These are phyloP conservation scores for Sporisorium scitamineum DNA, from an alignment of 1,284 basidiomycete species.

Conservation along the genomic window DNA sequence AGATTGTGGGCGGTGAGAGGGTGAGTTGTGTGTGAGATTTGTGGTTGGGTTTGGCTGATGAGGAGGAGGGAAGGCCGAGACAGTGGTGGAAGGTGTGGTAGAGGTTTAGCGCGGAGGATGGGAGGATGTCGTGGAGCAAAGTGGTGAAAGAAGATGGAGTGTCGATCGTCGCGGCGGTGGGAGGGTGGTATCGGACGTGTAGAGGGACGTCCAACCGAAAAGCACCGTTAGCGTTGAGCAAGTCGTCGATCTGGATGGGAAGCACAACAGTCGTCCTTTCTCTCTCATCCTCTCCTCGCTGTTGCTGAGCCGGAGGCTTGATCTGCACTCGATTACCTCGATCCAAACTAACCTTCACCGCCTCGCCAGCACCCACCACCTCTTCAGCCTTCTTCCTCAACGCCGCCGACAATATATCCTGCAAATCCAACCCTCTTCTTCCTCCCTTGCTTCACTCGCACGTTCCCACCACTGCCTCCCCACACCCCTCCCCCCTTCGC, in stretches of 20 bases:
- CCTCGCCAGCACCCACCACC: background rate
- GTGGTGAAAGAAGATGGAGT: background rate
- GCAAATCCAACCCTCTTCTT: conserved; percentile 7
- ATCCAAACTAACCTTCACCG: background rate
- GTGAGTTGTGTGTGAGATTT: background rate
- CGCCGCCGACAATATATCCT: conserved; percentile 2
- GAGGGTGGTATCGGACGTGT: conserved; percentile 23
- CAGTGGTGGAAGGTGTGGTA: background rate
- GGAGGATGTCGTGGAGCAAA: conserved; percentile 7
- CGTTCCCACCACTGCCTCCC: conserved; percentile 16
- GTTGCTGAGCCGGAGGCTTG: background rate
- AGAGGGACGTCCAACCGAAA: conserved; percentile 15
- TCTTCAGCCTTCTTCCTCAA: conserved; percentile 1
- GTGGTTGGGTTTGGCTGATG: background rate
- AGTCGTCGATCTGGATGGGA: background rate
- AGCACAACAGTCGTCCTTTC: conserved; percentile 6
- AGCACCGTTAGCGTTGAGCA: conserved; percentile 3
- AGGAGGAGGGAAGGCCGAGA: background rate
- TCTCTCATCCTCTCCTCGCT: background rate
- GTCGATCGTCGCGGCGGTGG: background rate
- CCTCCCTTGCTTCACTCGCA: background rate
- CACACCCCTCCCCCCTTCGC: background rate
- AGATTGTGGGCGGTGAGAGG: conserved; percentile 10
- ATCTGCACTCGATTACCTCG: background rate
- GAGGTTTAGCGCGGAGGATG: background rate